These are phyloP conservation scores for Decorospora gaudefroyi DNA, from an alignment of 2,329 filamentous ascomycete species.

Conservation along the genomic window DNA sequence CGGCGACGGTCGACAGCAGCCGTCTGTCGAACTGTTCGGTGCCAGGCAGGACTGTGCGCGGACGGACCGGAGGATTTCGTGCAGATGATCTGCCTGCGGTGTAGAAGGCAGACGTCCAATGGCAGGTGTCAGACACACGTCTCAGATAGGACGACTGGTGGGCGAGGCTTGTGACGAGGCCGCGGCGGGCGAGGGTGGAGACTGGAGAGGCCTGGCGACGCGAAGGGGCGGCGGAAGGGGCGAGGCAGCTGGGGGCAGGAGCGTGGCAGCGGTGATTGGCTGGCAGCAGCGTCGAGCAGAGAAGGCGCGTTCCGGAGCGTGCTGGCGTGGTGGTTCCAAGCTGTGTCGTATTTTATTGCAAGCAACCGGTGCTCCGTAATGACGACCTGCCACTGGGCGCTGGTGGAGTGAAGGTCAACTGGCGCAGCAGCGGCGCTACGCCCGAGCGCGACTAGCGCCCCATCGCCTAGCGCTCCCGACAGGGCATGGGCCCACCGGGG, in stretches of 20 bases:
- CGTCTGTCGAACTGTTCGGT: slow-evolving; percentile 9
- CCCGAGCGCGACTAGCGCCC: slow-evolving; percentile 19
- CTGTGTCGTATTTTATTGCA: too few species aligned
- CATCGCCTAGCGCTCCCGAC: too few species aligned
- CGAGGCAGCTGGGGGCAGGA: slow-evolving; percentile 20
- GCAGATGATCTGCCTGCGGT: slow-evolving; percentile 56
- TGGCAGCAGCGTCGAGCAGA: slow-evolving; percentile 12
- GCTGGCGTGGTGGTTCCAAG: slow-evolving; percentile 4
- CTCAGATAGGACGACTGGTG: slow-evolving; percentile 41
- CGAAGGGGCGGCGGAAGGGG: slow-evolving; percentile 15
- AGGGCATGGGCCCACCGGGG: too few species aligned
- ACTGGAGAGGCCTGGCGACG: slow-evolving; percentile 13
- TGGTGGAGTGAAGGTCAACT: slow-evolving; percentile 10
- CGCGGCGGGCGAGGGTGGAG: slow-evolving; percentile 23
- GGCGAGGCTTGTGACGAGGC: slow-evolving; percentile 46
- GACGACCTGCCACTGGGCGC: too few species aligned
- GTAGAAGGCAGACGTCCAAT: slow-evolving; percentile 38
- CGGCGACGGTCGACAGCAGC: slow-evolving; percentile 5
- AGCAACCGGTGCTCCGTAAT: too few species aligned
- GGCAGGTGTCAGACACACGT: slow-evolving; percentile 44
- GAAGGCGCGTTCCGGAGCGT: slow-evolving; percentile 13
- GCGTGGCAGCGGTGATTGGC: slow-evolving; percentile 40
- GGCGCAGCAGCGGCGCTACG: slow-evolving; percentile 3
- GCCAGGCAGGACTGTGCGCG: slow-evolving; percentile 29
- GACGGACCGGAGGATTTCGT: slow-evolving; percentile 54